Percentiles rank a stretch among this genome's conserved stretches.
phyloP scores from a whole-genome alignment of 1,139 yeast species.

The Yamadazyma oceani region DNA sequence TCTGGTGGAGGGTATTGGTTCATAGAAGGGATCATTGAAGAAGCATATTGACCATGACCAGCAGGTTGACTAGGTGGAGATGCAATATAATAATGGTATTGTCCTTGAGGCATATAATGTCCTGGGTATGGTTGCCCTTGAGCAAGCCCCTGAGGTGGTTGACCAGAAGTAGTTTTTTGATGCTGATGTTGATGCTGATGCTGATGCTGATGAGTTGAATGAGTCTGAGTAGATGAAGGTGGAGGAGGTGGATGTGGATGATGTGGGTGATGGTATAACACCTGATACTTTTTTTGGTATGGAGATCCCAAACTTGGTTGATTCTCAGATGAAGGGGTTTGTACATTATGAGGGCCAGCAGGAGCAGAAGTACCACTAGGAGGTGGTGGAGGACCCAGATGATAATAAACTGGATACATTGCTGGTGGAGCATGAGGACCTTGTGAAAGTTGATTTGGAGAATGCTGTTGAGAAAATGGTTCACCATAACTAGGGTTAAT shows the following conservation, averaged over 20 bases:
- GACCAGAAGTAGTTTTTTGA: constrained; percentile 3
- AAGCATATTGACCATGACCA: constrained; percentile 8
- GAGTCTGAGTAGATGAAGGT: constrained; percentile 11
- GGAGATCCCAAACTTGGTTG: constrained; percentile 30
- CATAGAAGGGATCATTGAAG: constrained; percentile 11
- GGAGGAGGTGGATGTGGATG: constrained; percentile 16
- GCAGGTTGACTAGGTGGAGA: constrained; percentile 21
- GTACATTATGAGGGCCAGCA: constrained; percentile 3
- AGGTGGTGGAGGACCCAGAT: constrained; percentile 19
- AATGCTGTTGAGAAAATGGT: constrained; percentile 16
- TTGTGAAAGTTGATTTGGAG: constrained; percentile 17
- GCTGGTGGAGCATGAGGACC: constrained; percentile 15
- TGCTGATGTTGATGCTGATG: background rate
- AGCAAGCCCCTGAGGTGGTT: constrained; percentile 7
- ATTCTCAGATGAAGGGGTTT: constrained; percentile 4
- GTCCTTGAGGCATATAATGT: constrained; percentile 17
- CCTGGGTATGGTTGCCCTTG: constrained; percentile 5
- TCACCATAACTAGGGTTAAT: constrained; percentile 8
- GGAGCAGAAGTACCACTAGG: constrained; percentile 7
- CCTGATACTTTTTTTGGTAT: constrained; percentile 32
- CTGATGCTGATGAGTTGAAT: too few species aligned
- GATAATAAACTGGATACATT: constrained; percentile 29
- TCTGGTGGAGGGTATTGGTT: constrained; percentile 10
- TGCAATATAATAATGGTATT: constrained; percentile 29
- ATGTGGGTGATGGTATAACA: constrained; percentile 16